A percentile compares a stretch with the other conserved stretches of the same genome.
Evolutionary conservation across 768 basidiomycete genomes (phyloP).

Genomic region (Russula foetens): DNA sequence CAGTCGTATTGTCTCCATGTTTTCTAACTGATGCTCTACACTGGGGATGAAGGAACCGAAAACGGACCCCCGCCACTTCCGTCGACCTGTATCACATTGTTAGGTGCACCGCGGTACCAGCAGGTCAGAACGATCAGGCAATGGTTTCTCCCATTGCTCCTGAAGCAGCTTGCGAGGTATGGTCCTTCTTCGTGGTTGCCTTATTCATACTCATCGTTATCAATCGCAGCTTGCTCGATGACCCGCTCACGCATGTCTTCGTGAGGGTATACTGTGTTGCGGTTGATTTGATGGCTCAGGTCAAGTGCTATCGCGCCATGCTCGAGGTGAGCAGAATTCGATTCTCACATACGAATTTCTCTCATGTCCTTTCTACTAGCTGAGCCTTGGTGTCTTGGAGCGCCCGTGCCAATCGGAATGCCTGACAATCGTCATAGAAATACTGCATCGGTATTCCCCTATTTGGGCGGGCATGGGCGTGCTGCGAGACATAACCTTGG

Average conservation of each 20-base stretch:
- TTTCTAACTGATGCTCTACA: neutral
- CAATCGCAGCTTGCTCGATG: conserved; percentile 4
- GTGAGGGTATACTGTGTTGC: conserved; percentile 49
- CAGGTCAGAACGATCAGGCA: conserved; percentile 61
- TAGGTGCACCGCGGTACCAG: conserved; percentile 59
- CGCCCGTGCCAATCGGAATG: conserved; percentile 44
- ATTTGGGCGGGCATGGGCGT: conserved; percentile 77
- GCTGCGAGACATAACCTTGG: conserved; percentile 43
- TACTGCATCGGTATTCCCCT: conserved; percentile 59
- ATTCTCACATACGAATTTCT: neutral
- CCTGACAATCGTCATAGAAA: conserved; percentile 57
- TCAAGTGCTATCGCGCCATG: conserved; percentile 61
- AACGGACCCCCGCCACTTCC: conserved; percentile 19
- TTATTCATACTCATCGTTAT: neutral
- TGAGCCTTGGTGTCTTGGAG: conserved; percentile 38
- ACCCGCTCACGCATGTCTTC: conserved; percentile 23
- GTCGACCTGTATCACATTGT: conserved; percentile 37
- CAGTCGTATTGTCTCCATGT: neutral
- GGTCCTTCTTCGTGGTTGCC: neutral
- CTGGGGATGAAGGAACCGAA: neutral
- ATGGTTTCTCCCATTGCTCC: conserved; percentile 69
- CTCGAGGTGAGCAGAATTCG: conserved; percentile 45
- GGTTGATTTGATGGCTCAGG: conserved; percentile 50
- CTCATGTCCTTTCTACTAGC: conserved; percentile 19
- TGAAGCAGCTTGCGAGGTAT: conserved; percentile 45